Evolutionary conservation across 352 stramenopile species (phyloP), one percentile per base, ranked within the genome.

Genomic region (Globisporangium canariense): DNA sequence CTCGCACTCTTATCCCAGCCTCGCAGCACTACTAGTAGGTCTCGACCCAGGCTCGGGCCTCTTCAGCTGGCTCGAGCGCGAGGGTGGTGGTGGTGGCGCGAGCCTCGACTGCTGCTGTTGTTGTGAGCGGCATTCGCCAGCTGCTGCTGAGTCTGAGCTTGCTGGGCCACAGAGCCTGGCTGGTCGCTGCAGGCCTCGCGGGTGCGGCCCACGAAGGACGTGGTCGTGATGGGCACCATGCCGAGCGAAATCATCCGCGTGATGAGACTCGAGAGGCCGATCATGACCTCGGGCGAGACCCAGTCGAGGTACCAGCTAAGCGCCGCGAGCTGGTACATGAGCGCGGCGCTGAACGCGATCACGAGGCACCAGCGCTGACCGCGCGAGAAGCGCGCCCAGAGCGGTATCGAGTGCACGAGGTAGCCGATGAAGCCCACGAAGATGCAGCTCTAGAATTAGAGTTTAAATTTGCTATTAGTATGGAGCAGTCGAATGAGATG

Each of bases 191-290:
- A 79, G 25, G 74, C 62, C 41, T 72, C 67, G 36, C 71, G 64
- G 8, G 77, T 63, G 4, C 74, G 71, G 16, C 71, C 66, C 63
- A 85, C 76, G 62, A 88, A 89, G 18, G 78, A 88, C 8, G 75
- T 85, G 38, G 80, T 88, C n/a, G 80, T 88, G 67, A 89, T 83
- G 10, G 78, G 80, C 58, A 89, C 73, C 78, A 89, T 89, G n/a
- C 80, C 80, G 36, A 89, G 68, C 45, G 80, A 88, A 62, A 86
- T 86, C 62, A 83, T 83, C n/a, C 78, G 60, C 30, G 78, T 88
- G 64, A 90, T 87, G 57, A 88, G 74, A 32, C 81, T 88, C 3
- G 81, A 90, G 18, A 88, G 65, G 0, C 75, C 75, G n/a, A 90
- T 52, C 64, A 86, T 83, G 28, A 79, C 55, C 53, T 87, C 78